phyloP scores from a whole-genome alignment of 768 basidiomycete genomes.

The Mycena galopus region DNA sequence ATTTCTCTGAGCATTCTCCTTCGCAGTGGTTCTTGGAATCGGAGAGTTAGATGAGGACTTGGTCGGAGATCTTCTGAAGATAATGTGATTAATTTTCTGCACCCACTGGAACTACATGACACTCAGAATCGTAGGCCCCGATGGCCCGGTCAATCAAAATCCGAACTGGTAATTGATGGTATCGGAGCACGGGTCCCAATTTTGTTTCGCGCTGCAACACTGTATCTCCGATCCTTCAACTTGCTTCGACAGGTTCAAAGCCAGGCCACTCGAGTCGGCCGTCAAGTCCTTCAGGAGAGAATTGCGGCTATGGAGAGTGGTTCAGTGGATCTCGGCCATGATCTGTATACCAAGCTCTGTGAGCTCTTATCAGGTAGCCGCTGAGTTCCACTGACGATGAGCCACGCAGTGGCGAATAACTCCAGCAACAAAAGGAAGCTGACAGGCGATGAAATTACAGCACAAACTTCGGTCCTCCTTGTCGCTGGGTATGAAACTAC shows the following conservation, averaged over 20 bases:
- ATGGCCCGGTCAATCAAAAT: conserved; percentile 5
- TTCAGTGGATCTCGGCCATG: conserved; percentile 5
- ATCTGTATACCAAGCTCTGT: conserved; percentile 8
- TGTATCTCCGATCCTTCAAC: conserved; percentile 15
- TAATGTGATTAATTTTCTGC: conserved; percentile 1
- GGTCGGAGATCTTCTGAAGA: conserved; percentile 11
- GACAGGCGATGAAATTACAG: conserved; percentile 3
- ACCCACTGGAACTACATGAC: conserved; percentile 4
- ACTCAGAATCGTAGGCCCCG: conserved; percentile 12
- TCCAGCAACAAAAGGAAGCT: background rate
- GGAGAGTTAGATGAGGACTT: conserved; percentile 4
- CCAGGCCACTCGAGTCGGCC: conserved; percentile 1
- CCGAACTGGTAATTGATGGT: conserved; percentile 9
- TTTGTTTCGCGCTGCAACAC: conserved; percentile 5
- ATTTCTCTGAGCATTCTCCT: background rate
- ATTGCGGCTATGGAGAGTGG: conserved; percentile 6
- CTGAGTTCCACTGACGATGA: conserved; percentile 2
- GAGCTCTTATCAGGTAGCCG: background rate
- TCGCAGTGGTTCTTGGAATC: conserved; percentile 4
- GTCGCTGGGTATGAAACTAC: conserved; percentile 18
- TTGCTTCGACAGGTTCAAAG: conserved; percentile 5
- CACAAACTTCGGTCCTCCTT: conserved; percentile 15
- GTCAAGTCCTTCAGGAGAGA: background rate
- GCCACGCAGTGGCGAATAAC: background rate
- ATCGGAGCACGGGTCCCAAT: conserved; percentile 13